phyloP scores from a whole-genome alignment of 1,284 basidiomycete genomes.

The Athelia sp. region DNA sequence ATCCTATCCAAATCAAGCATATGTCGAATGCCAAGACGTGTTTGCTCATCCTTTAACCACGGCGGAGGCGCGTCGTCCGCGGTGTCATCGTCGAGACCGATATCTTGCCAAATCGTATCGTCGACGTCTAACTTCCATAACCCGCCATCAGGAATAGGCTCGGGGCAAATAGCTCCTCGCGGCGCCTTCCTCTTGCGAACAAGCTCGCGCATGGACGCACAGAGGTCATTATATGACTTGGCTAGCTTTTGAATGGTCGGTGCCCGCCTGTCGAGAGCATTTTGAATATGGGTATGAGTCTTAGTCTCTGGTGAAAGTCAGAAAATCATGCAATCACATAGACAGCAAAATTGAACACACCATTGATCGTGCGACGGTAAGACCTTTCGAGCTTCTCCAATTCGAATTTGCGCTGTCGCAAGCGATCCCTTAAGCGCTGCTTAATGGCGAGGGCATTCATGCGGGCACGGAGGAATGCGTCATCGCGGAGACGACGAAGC shows the following conservation, averaged over 20 bases:
- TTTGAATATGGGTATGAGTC: conserved; percentile 4
- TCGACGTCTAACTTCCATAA: conserved; percentile 9
- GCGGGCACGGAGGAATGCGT: conserved; percentile 10
- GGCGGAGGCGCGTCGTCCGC: neutral
- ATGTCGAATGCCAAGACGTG: neutral
- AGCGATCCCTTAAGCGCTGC: conserved; percentile 12
- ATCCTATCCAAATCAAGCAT: conserved; percentile 4
- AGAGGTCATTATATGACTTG: conserved; percentile 6
- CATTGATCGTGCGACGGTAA: conserved; percentile 7
- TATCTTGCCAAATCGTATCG: conserved; percentile 10
- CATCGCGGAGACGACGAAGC: neutral
- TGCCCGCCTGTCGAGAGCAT: conserved; percentile 2
- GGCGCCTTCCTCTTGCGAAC: conserved; percentile 1
- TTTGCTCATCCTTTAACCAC: neutral
- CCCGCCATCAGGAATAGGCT: neutral
- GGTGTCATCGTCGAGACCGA: conserved; percentile 6
- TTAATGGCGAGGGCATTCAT: conserved; percentile 20
- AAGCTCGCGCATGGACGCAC: conserved; percentile 2
- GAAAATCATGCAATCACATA: neutral
- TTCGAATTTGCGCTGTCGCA: conserved; percentile 19
- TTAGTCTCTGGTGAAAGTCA: conserved; percentile 1
- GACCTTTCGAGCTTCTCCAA: conserved; percentile 15
- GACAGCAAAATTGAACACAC: neutral
- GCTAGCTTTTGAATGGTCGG: conserved; percentile 5
- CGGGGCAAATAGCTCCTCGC: conserved; percentile 1